A percentile compares a stretch with the other conserved stretches of the same genome.
Evolutionary conservation across 225 moss, liverwort and hornwort species (phyloP).

Genomic region (Pseudisothecium myosuroides): DNA sequence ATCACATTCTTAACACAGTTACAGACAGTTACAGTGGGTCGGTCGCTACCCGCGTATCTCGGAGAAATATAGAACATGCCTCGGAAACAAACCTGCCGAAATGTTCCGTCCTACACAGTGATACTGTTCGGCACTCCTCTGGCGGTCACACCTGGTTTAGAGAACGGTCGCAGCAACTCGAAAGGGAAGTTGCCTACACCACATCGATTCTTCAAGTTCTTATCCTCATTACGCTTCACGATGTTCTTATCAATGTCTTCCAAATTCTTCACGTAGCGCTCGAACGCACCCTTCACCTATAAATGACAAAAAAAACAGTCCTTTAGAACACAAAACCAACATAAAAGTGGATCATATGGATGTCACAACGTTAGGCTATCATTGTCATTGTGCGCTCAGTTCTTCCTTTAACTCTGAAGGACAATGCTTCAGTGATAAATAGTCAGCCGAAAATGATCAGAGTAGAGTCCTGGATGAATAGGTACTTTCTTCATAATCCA

Average conservation of each 20-base stretch:
- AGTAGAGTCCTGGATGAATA: not conserved
- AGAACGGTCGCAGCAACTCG: slow-evolving; percentile 25
- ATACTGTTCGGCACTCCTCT: slow-evolving; percentile 51
- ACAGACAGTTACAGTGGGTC: too few relatives aligned
- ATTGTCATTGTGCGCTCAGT: too few relatives aligned
- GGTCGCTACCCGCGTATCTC: not conserved
- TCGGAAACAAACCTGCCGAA: not conserved
- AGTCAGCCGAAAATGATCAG: not conserved
- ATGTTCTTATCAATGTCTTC: slow-evolving; percentile 4
- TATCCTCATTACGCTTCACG: slow-evolving; percentile 16
- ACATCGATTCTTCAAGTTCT: slow-evolving; percentile 19
- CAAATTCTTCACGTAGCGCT: slow-evolving; percentile 9
- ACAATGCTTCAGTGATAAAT: not conserved
- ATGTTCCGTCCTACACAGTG: slow-evolving; percentile 5
- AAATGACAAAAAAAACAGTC: not conserved
- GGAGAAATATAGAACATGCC: not conserved
- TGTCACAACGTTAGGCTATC: not conserved
- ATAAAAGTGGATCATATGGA: not conserved
- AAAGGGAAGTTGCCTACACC: slow-evolving; percentile 22
- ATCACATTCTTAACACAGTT: not conserved
- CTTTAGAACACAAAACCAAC: not conserved
- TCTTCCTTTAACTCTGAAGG: too few relatives aligned
- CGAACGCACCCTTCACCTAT: slow-evolving; percentile 15
- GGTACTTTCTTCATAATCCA: not conserved
- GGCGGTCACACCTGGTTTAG: slow-evolving; percentile 29